phyloP scores from a whole-genome alignment of 2,329 filamentous ascomycete genomes.

The Amauroascus niger region DNA sequence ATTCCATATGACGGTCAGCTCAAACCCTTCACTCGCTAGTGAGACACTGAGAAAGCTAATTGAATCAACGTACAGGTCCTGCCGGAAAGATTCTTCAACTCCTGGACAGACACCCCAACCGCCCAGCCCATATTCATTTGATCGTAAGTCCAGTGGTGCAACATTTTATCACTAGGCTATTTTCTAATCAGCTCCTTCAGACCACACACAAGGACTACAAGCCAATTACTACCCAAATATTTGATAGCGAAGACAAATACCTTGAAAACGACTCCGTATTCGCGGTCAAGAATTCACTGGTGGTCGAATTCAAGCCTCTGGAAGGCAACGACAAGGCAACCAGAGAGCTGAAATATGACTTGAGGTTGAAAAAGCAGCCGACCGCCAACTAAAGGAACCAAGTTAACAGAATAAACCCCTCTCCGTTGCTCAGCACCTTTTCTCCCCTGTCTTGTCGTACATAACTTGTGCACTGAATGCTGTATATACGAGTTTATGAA shows the following conservation, averaged over 20 bases:
- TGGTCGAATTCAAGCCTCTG: conserved; percentile 48
- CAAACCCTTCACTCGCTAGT: not conserved
- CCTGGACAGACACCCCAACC: conserved; percentile 51
- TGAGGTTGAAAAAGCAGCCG: conserved; percentile 3
- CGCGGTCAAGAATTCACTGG: conserved; percentile 49
- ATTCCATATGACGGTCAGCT: conserved; percentile 44
- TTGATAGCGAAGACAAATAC: conserved; percentile 57
- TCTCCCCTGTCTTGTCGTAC: not conserved
- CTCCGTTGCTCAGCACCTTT: not conserved
- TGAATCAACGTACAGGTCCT: conserved; percentile 35
- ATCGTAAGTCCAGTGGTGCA: conserved; percentile 36
- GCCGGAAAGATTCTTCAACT: conserved; percentile 49
- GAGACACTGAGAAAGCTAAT: not conserved
- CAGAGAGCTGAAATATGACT: conserved; percentile 46
- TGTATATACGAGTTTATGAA: not conserved
- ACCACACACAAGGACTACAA: conserved; percentile 10
- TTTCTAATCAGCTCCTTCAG: conserved; percentile 4
- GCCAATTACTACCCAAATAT: conserved; percentile 66
- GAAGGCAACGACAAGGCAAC: conserved; percentile 44
- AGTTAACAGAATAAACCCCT: not conserved
- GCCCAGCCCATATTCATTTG: conserved; percentile 56
- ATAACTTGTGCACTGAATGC: not conserved
- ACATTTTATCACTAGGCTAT: not conserved
- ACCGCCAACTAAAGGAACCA: not conserved
- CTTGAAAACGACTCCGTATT: conserved; percentile 51